Conservation (phyloP, 306 rosid species). For the Cicer judaicum region DNA sequence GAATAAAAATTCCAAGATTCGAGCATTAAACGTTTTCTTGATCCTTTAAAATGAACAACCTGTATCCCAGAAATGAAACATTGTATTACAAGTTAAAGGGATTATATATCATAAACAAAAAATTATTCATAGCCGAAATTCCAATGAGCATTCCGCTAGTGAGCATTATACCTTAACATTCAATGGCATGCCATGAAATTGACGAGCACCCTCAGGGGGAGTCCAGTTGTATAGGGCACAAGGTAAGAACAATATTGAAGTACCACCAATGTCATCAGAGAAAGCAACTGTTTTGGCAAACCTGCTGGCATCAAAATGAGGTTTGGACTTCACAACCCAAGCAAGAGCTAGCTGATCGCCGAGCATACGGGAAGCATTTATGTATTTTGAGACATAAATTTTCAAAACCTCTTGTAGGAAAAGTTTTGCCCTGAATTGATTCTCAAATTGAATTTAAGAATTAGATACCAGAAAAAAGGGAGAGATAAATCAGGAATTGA, state of each 20-base stretch:
- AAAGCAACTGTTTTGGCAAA: constrained; percentile 63
- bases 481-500: constrained; percentile 20
- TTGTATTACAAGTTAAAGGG: constrained; percentile 2
- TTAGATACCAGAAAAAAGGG: constrained; percentile 1
- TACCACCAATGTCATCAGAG: constrained; percentile 65
- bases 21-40: constrained; percentile 93
- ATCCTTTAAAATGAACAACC: constrained; percentile 98
- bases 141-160: constrained; percentile 14
- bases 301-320: constrained; percentile 69
- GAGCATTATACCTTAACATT: constrained; percentile 72
- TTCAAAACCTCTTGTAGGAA: constrained; percentile 77
- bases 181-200: constrained; percentile 95
- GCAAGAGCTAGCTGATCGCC: constrained; percentile 98
- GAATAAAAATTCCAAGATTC: constrained; percentile 87
- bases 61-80: constrained; percentile 42
- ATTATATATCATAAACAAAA: neutral
- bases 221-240: constrained; percentile 89
- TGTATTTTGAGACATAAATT: constrained; percentile 68
- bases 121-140: neutral
- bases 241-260: constrained; percentile 77
- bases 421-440: constrained; percentile 70
- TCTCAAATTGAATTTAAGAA: constrained; percentile 32
- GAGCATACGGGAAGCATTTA: constrained; percentile 83
- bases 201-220: constrained; percentile 99
- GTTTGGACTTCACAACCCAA: constrained; percentile 80